Conservation (phyloP, 768 basidiomycete genomes). For the Neoboletus brunneissimus region DNA sequence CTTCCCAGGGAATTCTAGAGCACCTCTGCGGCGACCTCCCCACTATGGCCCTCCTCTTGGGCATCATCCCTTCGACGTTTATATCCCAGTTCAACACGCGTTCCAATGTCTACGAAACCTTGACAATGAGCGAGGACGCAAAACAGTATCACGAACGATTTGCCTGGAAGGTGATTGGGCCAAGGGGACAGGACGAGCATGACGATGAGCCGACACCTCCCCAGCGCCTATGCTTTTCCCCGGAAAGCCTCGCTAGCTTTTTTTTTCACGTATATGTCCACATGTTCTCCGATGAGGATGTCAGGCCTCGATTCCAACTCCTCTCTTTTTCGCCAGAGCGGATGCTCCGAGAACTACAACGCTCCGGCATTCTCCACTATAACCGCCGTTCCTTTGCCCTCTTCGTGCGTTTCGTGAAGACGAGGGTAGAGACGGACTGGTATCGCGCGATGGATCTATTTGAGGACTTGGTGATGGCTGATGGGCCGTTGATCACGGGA, state of each 20-base stretch:
- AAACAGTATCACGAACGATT: slow-evolving; percentile 26
- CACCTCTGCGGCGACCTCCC: slow-evolving; percentile 25
- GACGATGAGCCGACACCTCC: background rate
- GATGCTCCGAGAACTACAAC: background rate
- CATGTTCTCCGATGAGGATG: slow-evolving; percentile 30
- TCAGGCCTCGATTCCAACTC: background rate
- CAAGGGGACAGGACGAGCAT: background rate
- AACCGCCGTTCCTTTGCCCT: slow-evolving; percentile 45
- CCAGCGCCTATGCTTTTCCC: slow-evolving; percentile 10
- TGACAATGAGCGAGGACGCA: background rate
- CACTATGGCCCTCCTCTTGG: slow-evolving; percentile 25
- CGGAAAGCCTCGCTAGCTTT: slow-evolving; percentile 18
- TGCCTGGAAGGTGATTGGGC: slow-evolving; percentile 20
- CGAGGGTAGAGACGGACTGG: slow-evolving; percentile 43
- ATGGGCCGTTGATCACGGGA: slow-evolving; percentile 19
- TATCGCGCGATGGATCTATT: slow-evolving; percentile 34
- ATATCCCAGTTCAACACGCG: slow-evolving; percentile 25
- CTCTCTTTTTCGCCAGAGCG: background rate
- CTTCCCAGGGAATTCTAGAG: slow-evolving; percentile 15
- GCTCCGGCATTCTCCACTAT: slow-evolving; percentile 38
- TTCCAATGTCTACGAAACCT: slow-evolving; percentile 22
- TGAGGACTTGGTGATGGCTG: slow-evolving; percentile 17
- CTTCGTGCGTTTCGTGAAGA: slow-evolving; percentile 42
- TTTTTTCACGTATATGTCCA: slow-evolving; percentile 23
- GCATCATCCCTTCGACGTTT: slow-evolving; percentile 21